A percentile compares a stretch with the other conserved stretches of the same genome.
Conservation (phyloP, 305 asterid genomes). For the Solanum hybrid region DNA sequence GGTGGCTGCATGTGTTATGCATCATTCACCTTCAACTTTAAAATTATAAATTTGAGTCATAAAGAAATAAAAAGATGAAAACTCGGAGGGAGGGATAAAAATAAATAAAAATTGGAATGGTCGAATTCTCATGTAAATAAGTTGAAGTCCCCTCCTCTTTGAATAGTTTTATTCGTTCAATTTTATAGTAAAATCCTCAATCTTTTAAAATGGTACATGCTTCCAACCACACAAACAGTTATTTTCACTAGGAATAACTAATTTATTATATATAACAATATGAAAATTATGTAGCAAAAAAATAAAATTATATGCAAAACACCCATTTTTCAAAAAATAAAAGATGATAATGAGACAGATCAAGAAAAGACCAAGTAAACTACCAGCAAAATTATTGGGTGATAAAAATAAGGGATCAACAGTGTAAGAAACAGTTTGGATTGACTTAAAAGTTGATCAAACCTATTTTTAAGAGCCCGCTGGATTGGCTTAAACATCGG, state of each 20-base stretch:
- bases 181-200: neutral
- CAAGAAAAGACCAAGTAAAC: neutral
- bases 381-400: neutral
- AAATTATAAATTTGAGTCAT: neutral
- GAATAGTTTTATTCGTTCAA: neutral
- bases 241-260: neutral
- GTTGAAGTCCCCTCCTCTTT: neutral
- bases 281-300: neutral
- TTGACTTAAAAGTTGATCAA: too few species aligned
- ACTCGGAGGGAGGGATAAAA: neutral
- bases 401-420: too few species aligned
- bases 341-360: neutral
- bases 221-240: neutral
- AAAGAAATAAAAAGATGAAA: neutral
- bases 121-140: neutral
- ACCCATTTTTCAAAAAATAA: neutral
- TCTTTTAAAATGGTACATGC: neutral
- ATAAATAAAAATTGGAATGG: neutral
- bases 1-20: neutral
- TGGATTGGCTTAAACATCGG: too few species aligned
- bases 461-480: too few species aligned
- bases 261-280: neutral
- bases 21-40: neutral
- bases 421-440: neutral
- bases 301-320: neutral